These are phyloP conservation scores for Euphorbia tirucalli DNA, from an alignment of 345 rosid species.

Conservation along the genomic window DNA sequence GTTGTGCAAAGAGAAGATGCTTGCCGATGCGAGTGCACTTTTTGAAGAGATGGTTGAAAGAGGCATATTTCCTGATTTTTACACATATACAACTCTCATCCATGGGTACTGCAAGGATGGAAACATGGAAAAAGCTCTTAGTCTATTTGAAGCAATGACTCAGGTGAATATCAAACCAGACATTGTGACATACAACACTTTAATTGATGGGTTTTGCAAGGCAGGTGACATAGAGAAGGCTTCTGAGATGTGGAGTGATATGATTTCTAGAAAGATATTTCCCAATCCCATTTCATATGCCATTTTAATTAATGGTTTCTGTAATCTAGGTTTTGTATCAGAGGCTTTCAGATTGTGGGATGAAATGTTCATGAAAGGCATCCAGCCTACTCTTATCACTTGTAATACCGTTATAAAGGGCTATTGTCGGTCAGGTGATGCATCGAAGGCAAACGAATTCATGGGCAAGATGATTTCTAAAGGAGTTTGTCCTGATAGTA, in stretches of 20 bases:
- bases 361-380: slow-evolving; percentile 59
- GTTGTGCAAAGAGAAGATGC: slow-evolving; percentile 65
- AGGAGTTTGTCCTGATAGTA: slow-evolving; percentile 58
- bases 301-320: slow-evolving; percentile 62
- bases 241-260: slow-evolving; percentile 53
- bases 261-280: slow-evolving; percentile 44
- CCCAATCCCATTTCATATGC: slow-evolving; percentile 67
- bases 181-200: slow-evolving; percentile 70
- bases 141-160: slow-evolving; percentile 52
- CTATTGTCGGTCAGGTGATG: slow-evolving; percentile 63
- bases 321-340: slow-evolving; percentile 48
- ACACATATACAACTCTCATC: slow-evolving; percentile 69
- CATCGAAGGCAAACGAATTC: slow-evolving; percentile 58
- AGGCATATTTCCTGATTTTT: slow-evolving; percentile 64
- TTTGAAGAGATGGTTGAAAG: slow-evolving; percentile 63
- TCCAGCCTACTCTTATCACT: slow-evolving; percentile 56
- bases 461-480: slow-evolving; percentile 52
- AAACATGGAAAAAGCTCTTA: slow-evolving; percentile 53
- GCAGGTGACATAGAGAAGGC: slow-evolving; percentile 63
- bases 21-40: slow-evolving; percentile 59
- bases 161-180: slow-evolving; percentile 62
- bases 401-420: slow-evolving; percentile 76
- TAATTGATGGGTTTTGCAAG: slow-evolving; percentile 79
- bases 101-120: slow-evolving; percentile 76
- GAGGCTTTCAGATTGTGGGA: slow-evolving; percentile 74